Base-by-base conservation (phyloP, 306 rosid genomes). In the Erythrophleum fordii region DNA sequence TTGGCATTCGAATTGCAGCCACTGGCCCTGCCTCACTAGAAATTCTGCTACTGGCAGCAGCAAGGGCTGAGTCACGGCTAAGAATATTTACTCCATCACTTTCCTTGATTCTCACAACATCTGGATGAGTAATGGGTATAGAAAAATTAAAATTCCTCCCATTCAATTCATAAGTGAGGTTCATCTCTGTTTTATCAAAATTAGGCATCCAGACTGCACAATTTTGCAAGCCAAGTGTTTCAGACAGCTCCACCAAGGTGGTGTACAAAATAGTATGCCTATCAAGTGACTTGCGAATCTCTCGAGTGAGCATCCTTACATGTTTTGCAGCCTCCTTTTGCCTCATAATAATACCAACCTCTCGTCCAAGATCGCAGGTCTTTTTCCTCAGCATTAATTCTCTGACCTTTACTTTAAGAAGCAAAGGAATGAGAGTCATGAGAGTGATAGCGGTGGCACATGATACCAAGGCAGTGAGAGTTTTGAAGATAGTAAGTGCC, bases 121-220 rank as follows among this genome's bases (percentile, higher is more conserved):
- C 97, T 6, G 87, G 84, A 81, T 88, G 88, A 26, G 74, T 73
- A 37, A 85, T 91, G 1, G 90, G 87, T 65, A 95, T 76, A 5
- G 91, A 84, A 69, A 64, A 69, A 44, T 85, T 78, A 72, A 68
- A 49, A 44, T 85, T 85, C 81, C 89, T 77, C 65, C 87, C 89
- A 72, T 90, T 89, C 91, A 89, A 83, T 77, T 95, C 90, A 72
- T 91, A 91, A 39, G 93, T 95, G 77, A 95, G 86, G 35, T 81
- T 86, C 97, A 95, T 87, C 81, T 89, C 87, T 17, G 92, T 88
- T 69, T 85, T 91, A 28, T 82, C 86, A 77, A 78, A 88, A 83
- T 90, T 89, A 17, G 98, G 95, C 98, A 95, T 95, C 98, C 97
- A 95, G 48, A 95, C 97, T 5, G 95, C 91, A 86, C 97, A 95